phyloP scores from a whole-genome alignment of 495 filamentous ascomycete genomes.

The Penicillium diatomitis region DNA sequence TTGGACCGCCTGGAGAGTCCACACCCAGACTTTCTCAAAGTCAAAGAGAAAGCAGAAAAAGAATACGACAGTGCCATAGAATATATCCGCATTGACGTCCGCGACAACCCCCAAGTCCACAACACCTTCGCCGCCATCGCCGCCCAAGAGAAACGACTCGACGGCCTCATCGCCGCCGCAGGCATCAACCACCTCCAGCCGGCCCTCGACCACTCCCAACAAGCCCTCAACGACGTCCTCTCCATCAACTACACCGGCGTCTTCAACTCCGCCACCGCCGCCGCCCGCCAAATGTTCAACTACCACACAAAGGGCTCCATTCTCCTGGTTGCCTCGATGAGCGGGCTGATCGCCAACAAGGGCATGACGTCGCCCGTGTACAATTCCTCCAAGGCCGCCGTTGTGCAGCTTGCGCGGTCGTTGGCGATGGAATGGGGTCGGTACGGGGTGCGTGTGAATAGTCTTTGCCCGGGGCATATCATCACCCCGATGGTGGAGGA shows the following conservation, averaged over 20 bases:
- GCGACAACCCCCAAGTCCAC: slow-evolving; percentile 47
- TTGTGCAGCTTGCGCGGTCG: slow-evolving; percentile 54
- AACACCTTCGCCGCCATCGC: slow-evolving; percentile 45
- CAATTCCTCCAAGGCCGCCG: slow-evolving; percentile 61
- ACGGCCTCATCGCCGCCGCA: slow-evolving; percentile 76
- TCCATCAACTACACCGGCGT: slow-evolving; percentile 67
- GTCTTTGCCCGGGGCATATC: slow-evolving; percentile 60
- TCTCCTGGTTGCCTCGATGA: slow-evolving; percentile 71
- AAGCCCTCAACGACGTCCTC: slow-evolving; percentile 57
- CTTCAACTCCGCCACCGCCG: slow-evolving; percentile 71
- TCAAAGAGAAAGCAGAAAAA: slow-evolving; percentile 35
- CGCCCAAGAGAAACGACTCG: slow-evolving; percentile 45
- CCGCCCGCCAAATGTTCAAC: slow-evolving; percentile 65
- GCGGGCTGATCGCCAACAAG: slow-evolving; percentile 70
- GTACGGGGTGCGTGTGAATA: slow-evolving; percentile 60
- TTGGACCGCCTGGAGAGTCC: slow-evolving; percentile 49
- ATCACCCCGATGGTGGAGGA: slow-evolving; percentile 62
- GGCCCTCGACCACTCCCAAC: slow-evolving; percentile 58
- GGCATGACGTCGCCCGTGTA: slow-evolving; percentile 58
- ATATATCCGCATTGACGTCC: slow-evolving; percentile 57
- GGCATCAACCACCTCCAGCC: slow-evolving; percentile 67
- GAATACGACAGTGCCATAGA: slow-evolving; percentile 48
- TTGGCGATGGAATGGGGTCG: slow-evolving; percentile 67
- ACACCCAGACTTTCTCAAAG: slow-evolving; percentile 40
- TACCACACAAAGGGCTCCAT: slow-evolving; percentile 53